A percentile compares a stretch with the other conserved stretches of the same genome.
Evolutionary conservation across 257 asterid genomes (phyloP).

Genomic region (Paulownia fortunei): DNA sequence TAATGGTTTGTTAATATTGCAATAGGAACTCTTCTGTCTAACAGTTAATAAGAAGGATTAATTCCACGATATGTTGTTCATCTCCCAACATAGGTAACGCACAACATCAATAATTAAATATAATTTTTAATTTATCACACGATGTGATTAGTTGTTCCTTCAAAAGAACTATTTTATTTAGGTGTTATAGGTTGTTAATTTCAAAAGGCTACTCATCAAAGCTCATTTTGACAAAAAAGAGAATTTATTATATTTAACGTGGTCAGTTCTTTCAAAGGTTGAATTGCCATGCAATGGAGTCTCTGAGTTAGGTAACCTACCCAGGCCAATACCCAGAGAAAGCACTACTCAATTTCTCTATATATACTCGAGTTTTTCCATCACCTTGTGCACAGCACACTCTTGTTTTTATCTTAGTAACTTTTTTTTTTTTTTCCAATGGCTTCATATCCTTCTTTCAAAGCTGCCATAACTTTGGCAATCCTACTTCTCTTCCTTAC

Average conservation of each 20-base stretch:
- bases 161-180: background rate
- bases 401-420: background rate
- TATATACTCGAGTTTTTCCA: conserved; percentile 39
- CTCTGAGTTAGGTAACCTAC: conserved; percentile 74
- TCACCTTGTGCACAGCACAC: conserved; percentile 31
- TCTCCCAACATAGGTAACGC: too few relatives aligned
- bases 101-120: too few relatives aligned
- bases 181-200: background rate
- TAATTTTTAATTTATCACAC: background rate
- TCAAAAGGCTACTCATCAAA: background rate
- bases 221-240: background rate
- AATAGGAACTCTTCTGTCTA: too few relatives aligned
- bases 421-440: conserved; percentile 26
- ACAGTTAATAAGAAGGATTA: too few relatives aligned
- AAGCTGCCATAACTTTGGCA: conserved; percentile 42
- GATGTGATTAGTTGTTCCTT: background rate
- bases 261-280: conserved; percentile 41
- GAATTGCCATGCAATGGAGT: conserved; percentile 58
- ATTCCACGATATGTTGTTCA: too few relatives aligned
- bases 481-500: conserved; percentile 44
- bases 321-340: conserved; percentile 36
- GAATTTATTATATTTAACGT: conserved; percentile 12
- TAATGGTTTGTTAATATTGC: too few relatives aligned
- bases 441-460: conserved; percentile 53
- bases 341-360: conserved; percentile 31